Base-by-base conservation (phyloP, 2,329 filamentous ascomycete species). In the Alternaria sp. region DNA sequence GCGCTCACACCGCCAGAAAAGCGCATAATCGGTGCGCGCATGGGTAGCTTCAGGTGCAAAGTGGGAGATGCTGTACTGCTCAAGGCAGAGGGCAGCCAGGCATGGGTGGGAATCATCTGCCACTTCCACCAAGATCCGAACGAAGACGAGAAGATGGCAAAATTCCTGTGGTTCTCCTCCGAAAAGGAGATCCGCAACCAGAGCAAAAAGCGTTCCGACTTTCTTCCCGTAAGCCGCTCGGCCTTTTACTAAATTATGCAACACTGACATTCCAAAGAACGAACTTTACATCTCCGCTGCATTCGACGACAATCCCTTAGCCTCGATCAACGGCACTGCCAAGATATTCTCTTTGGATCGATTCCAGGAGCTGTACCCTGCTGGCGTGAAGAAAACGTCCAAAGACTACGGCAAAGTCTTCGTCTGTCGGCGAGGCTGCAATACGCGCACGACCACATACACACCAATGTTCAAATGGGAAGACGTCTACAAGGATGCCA, bases 111-210 rank as follows among this genome's bases (percentile, higher is more conserved):
- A 33, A 88, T 99, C 61, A 90, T 97, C 51, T 90, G 89, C 70
- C 88, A 91, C 41, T 97, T 99, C 66, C 75, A 88, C 37, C 88
- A 94, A 44, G 88, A 90, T 44, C 62, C 63, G 42, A 68, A 68
- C 21, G 71, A 77, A 11, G 88, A 87, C 3, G 81, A 83, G 62
- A 97, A 92, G 82, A 88, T 89, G 26, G 94, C 91, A 54, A 90
- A 90, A 62, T 95, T 99, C 72, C 89, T 97, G 84, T 99, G 95
- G 95, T 97, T 99, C 74, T 93, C 91, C 0, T 92, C 91, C 0
- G 91, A 96, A 70, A 91, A 90, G 71, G 94, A 98, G 78, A 92
- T 97, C 60, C 86, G 89, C 28, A 95, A 91, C 69, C 90, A 89
- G 73, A 85, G 87, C 57, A 94, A 91, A 79, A 96, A 95, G 80